phyloP scores from a whole-genome alignment of 192 early-diverging fungal species.

The Linderina pennispora region DNA sequence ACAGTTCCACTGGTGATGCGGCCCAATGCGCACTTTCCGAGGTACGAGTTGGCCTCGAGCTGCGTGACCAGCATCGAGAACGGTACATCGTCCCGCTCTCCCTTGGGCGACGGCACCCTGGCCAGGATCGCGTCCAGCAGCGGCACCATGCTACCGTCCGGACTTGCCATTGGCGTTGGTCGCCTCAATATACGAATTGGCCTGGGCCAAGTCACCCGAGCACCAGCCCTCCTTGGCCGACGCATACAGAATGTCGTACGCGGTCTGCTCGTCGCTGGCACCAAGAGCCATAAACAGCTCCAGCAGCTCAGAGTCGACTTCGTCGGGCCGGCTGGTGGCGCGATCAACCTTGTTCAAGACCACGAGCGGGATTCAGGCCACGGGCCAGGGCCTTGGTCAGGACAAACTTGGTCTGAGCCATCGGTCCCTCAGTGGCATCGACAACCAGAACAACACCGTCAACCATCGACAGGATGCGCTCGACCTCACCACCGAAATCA shows the following conservation, averaged over 20 bases:
- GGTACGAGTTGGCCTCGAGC: constrained; percentile 74
- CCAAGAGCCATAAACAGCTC: constrained; percentile 77
- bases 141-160: constrained; percentile 52
- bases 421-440: constrained; percentile 78
- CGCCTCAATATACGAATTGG: constrained; percentile 6
- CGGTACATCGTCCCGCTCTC: constrained; percentile 53
- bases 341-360: constrained; percentile 85
- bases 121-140: constrained; percentile 70
- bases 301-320: constrained; percentile 73
- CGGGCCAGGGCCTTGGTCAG: constrained; percentile 69
- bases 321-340: constrained; percentile 64
- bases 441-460: constrained; percentile 85
- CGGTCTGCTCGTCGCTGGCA: constrained; percentile 72
- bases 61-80: constrained; percentile 86
- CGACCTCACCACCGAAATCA: constrained; percentile 71
- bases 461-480: constrained; percentile 84
- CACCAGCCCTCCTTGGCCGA: constrained; percentile 86
- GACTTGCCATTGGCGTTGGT: constrained; percentile 6
- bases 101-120: constrained; percentile 59
- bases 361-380: constrained; percentile 68
- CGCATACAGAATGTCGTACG: constrained; percentile 70
- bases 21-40: constrained; percentile 79
- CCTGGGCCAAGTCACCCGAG: constrained; percentile 46
- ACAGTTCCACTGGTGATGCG: constrained; percentile 65
- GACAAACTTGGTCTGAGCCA: constrained; percentile 89